Evolutionary conservation across 768 basidiomycete species (phyloP).

Genomic region (Suillus occidentalis): DNA sequence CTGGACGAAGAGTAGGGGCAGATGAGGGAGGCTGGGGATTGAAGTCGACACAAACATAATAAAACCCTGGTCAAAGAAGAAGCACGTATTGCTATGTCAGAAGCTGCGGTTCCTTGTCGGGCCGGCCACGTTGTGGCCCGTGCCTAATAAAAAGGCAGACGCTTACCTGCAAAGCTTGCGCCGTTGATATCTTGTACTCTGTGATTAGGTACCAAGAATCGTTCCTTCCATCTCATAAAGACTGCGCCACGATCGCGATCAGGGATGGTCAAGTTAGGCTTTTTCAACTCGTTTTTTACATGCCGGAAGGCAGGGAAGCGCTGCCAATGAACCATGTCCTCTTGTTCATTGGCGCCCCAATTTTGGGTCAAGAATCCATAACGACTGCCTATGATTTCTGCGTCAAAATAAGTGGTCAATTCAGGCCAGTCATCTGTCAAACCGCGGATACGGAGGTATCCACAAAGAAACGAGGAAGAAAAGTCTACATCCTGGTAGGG

Average conservation of each 20-base stretch:
- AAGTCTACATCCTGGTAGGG: conserved; percentile 81
- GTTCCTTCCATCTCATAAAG: conserved; percentile 98
- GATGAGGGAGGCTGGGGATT: conserved; percentile 56
- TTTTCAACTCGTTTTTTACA: conserved; percentile 74
- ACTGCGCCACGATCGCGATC: conserved; percentile 78
- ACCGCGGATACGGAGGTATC: conserved; percentile 90
- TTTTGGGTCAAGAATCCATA: conserved; percentile 90
- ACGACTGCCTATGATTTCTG: conserved; percentile 89
- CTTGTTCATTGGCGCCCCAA: conserved; percentile 88
- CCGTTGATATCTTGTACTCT: conserved; percentile 92
- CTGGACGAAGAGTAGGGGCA: conserved; percentile 30
- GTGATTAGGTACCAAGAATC: conserved; percentile 94
- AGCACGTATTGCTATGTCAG: conserved; percentile 15
- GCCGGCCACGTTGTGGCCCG: conserved; percentile 3
- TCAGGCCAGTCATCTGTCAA: conserved; percentile 94
- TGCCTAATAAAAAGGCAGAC: conserved; percentile 7
- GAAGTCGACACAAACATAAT: conserved; percentile 93
- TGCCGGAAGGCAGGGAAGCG: conserved; percentile 90
- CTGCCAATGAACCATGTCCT: conserved; percentile 93
- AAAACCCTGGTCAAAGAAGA: conserved; percentile 62
- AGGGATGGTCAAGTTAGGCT: conserved; percentile 74
- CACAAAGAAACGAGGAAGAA: conserved; percentile 79
- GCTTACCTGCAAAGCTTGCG: conserved; percentile 89
- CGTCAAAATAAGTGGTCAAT: conserved; percentile 95
- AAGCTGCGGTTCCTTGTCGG: conserved; percentile 9